Base-by-base conservation (phyloP, 1,139 yeast genomes). In the Yamadazyma kanchanaburiensis region DNA sequence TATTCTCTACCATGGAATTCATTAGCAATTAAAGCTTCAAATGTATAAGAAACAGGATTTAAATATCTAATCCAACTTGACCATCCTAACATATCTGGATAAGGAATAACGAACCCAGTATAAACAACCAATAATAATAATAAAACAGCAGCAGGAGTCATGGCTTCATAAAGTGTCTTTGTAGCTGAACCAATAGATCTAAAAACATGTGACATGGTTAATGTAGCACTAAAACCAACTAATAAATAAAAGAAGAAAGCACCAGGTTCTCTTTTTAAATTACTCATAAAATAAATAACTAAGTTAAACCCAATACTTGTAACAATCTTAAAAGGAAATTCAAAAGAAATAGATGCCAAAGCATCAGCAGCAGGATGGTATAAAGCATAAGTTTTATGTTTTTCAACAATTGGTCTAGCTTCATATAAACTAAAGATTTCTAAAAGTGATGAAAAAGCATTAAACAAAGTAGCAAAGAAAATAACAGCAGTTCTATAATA, bases 361-460 rank as follows among this genome's bases (percentile, higher is more conserved):
- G 83, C 77, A 48, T 79, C 83, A 7, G 80, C 80, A 19, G 82
- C 69, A 15, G 79, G 75, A 37, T 76, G 79, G 43, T 78, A 79
- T 22, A 35, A 28, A 6, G 34, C 37, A 48, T 73, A 78, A 17
- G 73, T 65, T 43, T 73, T 74, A 44, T 79, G 86, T 51, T 78
- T 79, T 39, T 73, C 73, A 28, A 77, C 64, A 46, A 78, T 72
- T 13, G 77, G 76, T 49, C 85, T 70, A 30, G 74, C 67, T 31
- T 73, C 75, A 43, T 70, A 79, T 28, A 76, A 60, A 31, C 70
- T 55, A 34, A 77, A 64, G 46, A 77, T 74, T 56, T 76, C 82
- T 44, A 79, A 74, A 41, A 76, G 52, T 7, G 81, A 70, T 6
- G 77, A 57, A 44, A 77, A 66, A 19, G 81, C 74, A 53, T 74